A percentile compares a stretch with the other conserved stretches of the same genome.
Evolutionary conservation across 2,329 filamentous ascomycete genomes (phyloP).

Genomic region (Fusarium torulosum): DNA sequence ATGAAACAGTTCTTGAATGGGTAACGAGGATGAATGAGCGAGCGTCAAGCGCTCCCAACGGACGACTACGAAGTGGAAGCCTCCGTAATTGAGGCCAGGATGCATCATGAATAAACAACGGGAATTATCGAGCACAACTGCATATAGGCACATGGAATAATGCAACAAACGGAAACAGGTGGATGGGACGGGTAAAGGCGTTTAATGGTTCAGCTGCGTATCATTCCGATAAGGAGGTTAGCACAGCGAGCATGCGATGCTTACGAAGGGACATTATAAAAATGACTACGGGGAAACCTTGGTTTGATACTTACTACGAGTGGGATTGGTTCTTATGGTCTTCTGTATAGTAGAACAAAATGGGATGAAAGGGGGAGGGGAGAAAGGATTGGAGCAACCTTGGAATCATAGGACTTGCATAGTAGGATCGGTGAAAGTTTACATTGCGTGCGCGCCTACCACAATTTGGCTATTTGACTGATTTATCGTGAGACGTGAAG

Average conservation of each 20-base stretch:
- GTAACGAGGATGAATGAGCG: slow-evolving; percentile 64
- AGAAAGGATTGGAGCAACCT: slow-evolving; percentile 9
- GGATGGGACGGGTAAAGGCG: slow-evolving; percentile 29
- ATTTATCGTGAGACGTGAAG: neutral
- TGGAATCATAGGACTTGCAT: slow-evolving; percentile 32
- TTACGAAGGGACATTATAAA: slow-evolving; percentile 37
- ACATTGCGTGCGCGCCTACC: slow-evolving; percentile 17
- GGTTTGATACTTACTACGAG: slow-evolving; percentile 26
- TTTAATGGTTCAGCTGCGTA: slow-evolving; percentile 35
- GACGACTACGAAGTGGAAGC: slow-evolving; percentile 51
- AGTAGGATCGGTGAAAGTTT: slow-evolving; percentile 28
- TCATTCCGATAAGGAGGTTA: slow-evolving; percentile 20
- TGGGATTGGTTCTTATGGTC: slow-evolving; percentile 13
- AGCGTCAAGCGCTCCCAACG: slow-evolving; percentile 31
- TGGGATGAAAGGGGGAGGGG: neutral
- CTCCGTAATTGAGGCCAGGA: slow-evolving; percentile 40
- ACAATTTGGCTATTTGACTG: neutral
- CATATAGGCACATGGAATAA: slow-evolving; percentile 37
- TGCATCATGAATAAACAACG: slow-evolving; percentile 33
- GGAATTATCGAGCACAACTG: slow-evolving; percentile 35
- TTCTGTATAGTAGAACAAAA: slow-evolving; percentile 47
- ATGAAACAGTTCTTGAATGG: slow-evolving; percentile 95
- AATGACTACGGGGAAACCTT: slow-evolving; percentile 18
- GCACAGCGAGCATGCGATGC: slow-evolving; percentile 34
- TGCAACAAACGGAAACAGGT: slow-evolving; percentile 25